A percentile compares a stretch with the other conserved stretches of the same genome.
phyloP scores from a whole-genome alignment of 495 filamentous ascomycete species.

The Penicillium samsonianum region DNA sequence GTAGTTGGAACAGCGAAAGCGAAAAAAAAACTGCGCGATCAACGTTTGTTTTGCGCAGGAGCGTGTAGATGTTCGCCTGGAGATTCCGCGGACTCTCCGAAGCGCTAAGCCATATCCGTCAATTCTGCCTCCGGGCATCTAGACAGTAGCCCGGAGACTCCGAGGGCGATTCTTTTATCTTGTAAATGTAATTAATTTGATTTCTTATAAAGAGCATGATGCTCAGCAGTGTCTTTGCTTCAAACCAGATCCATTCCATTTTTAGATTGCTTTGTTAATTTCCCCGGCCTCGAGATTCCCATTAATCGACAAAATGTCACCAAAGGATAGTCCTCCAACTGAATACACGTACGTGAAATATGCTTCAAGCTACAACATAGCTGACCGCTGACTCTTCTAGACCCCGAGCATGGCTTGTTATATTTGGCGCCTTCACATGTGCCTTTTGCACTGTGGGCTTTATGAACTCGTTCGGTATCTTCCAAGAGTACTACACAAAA shows the following conservation, averaged over 20 bases:
- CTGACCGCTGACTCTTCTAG: conserved; percentile 15
- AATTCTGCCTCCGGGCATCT: not conserved
- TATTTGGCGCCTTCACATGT: conserved; percentile 33
- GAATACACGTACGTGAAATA: conserved; percentile 30
- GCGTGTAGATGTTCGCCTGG: conserved; percentile 6
- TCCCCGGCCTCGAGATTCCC: not conserved
- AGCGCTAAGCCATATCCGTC: conserved; percentile 7
- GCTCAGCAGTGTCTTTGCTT: not conserved
- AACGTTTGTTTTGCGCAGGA: not conserved
- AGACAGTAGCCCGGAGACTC: conserved; percentile 8
- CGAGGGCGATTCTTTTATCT: not conserved
- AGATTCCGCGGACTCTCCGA: conserved; percentile 33
- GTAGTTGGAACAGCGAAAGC: not conserved
- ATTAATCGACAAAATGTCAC: not conserved
- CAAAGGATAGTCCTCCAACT: not conserved
- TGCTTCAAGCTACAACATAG: not conserved
- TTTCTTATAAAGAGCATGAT: not conserved
- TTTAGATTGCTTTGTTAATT: not conserved
- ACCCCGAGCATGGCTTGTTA: conserved; percentile 24
- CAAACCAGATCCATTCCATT: not conserved
- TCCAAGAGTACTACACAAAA: conserved; percentile 60
- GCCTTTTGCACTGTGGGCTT: conserved; percentile 60
- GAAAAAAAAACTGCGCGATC: not conserved
- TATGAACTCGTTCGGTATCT: conserved; percentile 64
- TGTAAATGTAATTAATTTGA: not conserved